phyloP scores from a whole-genome alignment of 257 asterid genomes.

The Plantago ovata region DNA sequence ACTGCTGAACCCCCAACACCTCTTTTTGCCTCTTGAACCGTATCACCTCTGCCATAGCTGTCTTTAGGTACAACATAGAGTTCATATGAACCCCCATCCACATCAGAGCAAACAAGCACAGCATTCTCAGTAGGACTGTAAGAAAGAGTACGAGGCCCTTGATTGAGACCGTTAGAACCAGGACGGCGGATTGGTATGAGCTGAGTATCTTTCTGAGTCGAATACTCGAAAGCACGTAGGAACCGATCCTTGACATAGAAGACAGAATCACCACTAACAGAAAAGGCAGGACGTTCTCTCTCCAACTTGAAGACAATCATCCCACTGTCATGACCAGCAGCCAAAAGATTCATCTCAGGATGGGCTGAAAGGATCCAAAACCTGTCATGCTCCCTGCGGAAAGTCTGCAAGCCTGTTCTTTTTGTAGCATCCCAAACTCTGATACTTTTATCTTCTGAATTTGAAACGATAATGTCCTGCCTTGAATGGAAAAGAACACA shows the following conservation, averaged over 20 bases:
- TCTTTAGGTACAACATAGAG: constrained; percentile 80
- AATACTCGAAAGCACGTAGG: too few species aligned
- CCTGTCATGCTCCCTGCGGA: constrained; percentile 97
- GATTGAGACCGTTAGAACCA: too few species aligned
- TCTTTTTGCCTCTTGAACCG: constrained; percentile 84
- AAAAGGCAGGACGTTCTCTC: too few species aligned
- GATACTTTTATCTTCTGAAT: constrained; percentile 97
- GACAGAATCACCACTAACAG: too few species aligned
- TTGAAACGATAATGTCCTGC: constrained; percentile 92
- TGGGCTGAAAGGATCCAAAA: constrained; percentile 97
- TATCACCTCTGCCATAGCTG: constrained; percentile 74
- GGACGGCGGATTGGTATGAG: too few species aligned
- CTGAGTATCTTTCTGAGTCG: too few species aligned
- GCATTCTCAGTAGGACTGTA: constrained; percentile 96
- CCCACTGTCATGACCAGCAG: constrained; percentile 99
- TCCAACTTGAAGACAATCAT: constrained; percentile 96
- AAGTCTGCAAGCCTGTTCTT: constrained; percentile 94
- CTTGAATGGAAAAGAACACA: constrained; percentile 81
- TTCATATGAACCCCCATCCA: constrained; percentile 93
- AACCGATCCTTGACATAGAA: too few species aligned
- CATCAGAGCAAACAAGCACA: constrained; percentile 93
- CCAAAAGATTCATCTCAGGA: constrained; percentile 97
- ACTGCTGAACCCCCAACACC: constrained; percentile 91
- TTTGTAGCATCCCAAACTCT: constrained; percentile 99
- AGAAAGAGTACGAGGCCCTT: too few species aligned